Evolutionary conservation across 371 early-diverging fungal genomes (phyloP).

Genomic region (Zancudomyces culisetae): DNA sequence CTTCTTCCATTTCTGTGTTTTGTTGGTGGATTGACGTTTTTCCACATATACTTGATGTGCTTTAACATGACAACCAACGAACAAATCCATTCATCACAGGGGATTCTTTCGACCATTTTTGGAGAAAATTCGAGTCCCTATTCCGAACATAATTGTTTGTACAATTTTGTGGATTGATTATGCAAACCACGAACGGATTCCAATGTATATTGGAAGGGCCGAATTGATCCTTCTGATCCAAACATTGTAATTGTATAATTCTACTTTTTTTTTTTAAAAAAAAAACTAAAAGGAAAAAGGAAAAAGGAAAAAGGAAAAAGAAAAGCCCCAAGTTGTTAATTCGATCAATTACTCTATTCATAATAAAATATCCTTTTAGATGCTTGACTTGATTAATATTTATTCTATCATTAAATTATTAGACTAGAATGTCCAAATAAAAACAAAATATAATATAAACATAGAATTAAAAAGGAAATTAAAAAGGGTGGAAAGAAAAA

Average conservation of each 20-base stretch:
- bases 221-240: conserved; percentile 17
- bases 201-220: conserved; percentile 16
- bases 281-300: too few relatives aligned
- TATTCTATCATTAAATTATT: too few relatives aligned
- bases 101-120: background rate
- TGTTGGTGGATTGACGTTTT: conserved; percentile 45
- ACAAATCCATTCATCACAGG: background rate
- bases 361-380: too few relatives aligned
- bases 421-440: too few relatives aligned
- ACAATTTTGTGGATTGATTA: conserved; percentile 17
- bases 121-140: conserved; percentile 8
- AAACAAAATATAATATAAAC: too few relatives aligned
- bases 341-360: too few relatives aligned
- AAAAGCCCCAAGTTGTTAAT: too few relatives aligned
- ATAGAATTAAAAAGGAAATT: too few relatives aligned
- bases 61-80: conserved; percentile 5
- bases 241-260: conserved; percentile 1
- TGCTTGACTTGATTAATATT: too few relatives aligned
- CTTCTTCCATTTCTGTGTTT: conserved; percentile 38
- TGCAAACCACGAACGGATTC: conserved; percentile 15
- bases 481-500: too few relatives aligned
- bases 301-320: too few relatives aligned
- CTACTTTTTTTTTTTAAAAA: too few relatives aligned
- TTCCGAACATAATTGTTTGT: conserved; percentile 15
- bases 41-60: conserved; percentile 30